These are phyloP conservation scores for Mortierella sp. DNA, from an alignment of 371 early-diverging fungal genomes.

Conservation along the genomic window DNA sequence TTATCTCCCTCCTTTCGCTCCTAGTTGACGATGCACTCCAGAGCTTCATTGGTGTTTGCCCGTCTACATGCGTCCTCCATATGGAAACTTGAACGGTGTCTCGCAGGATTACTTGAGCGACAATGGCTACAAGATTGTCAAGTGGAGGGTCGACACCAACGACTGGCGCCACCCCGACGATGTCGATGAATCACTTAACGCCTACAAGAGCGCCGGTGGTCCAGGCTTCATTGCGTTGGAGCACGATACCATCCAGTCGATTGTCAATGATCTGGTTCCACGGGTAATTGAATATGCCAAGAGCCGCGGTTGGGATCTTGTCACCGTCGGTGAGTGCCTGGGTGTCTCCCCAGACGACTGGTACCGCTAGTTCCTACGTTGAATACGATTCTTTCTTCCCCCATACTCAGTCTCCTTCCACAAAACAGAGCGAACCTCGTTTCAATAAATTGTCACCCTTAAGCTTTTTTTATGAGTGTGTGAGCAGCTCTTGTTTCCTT, in stretches of 20 bases:
- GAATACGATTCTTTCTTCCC: neutral
- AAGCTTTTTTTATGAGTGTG: neutral
- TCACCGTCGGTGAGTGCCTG: conserved; percentile 44
- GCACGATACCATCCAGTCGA: conserved; percentile 23
- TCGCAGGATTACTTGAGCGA: conserved; percentile 3
- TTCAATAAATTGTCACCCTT: neutral
- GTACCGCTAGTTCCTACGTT: conserved; percentile 23
- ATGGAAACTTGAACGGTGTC: conserved; percentile 14
- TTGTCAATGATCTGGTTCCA: conserved; percentile 20
- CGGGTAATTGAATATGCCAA: conserved; percentile 22
- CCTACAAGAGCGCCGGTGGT: neutral
- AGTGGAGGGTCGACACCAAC: conserved; percentile 36
- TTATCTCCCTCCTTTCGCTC: neutral
- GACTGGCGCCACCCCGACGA: conserved; percentile 37
- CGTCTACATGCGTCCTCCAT: conserved; percentile 44
- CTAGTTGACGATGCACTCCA: conserved; percentile 36
- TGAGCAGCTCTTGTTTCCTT: neutral
- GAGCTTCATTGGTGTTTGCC: conserved; percentile 36
- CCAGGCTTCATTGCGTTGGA: conserved; percentile 30
- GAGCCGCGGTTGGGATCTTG: conserved; percentile 22
- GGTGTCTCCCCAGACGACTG: conserved; percentile 19
- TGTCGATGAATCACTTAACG: neutral
- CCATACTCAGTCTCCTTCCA: neutral
- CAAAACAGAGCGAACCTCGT: neutral
- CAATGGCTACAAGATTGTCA: conserved; percentile 37